Evolutionary conservation across 2,329 filamentous ascomycete genomes (phyloP), one percentile per base, ranked within the genome.

Genomic region (Juglanconis juglandina): DNA sequence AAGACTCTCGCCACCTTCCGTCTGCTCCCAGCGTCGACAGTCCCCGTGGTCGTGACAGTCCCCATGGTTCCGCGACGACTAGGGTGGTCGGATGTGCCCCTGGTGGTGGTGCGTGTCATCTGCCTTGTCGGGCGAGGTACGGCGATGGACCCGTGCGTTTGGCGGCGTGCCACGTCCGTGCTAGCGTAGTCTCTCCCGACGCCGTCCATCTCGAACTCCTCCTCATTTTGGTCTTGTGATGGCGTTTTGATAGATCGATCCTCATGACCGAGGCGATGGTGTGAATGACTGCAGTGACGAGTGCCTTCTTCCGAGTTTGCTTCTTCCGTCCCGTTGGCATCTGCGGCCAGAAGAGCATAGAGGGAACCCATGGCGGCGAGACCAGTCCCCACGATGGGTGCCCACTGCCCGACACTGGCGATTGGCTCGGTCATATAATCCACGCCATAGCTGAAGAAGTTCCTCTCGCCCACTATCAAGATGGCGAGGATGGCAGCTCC

Each of bases 341-440:
- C 55, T 37, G 47, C 30, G 32, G 55, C 55, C 8, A 58, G 55
- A 49, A 58, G 37, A 14, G 55, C 48, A 46, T 58, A 58, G 0
- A 88, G 66, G 0, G 86, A 88, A 0, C 86, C 85, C 0, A 87
- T 55, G 1, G 81, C 76, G 3, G 84, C 85, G 13, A 89, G 72
- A 0, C 71, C 77, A 2, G 85, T 86, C 48, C 82, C 86, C 30
- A 82, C 81, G 8, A 87, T 80, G 0, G 84, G 83, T 13, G 78
- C 79, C 84, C 85, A 87, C 72, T 87, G 83, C 41, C 82, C 80
- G 53, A 89, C 77, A 63, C 81, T 86, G 5, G 76, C 75, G 56
- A 89, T 83, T 0, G 85, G 84, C 62, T 90, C 87, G 0, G 83
- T 88, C 62, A 87, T 78, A 61, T 83, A 87, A 0, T 64, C 66